Evolutionary conservation across 1,139 yeast genomes (phyloP).

Genomic region (Arxiozyma slooffiae): DNA sequence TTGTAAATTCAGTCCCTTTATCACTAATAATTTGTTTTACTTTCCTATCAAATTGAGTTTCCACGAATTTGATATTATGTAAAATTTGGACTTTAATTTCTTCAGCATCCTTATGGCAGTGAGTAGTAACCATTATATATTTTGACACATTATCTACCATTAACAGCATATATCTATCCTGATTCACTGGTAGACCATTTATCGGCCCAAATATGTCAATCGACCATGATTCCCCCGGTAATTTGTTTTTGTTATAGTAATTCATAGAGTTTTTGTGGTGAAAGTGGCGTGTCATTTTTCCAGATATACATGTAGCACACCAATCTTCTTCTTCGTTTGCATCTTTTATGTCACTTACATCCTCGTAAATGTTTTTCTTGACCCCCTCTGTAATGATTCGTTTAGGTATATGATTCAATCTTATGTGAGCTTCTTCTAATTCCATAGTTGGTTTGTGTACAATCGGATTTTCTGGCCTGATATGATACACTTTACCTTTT

Average conservation of each 20-base stretch:
- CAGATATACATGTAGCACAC: slow-evolving; percentile 3
- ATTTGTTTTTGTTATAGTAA: slow-evolving; percentile 1
- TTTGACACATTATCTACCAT: slow-evolving; percentile 7
- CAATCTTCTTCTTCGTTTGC: neutral
- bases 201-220: slow-evolving; percentile 5
- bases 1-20: slow-evolving; percentile 5
- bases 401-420: too few species aligned
- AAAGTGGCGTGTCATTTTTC: slow-evolving; percentile 1
- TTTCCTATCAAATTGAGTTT: slow-evolving; percentile 3
- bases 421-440: too few species aligned
- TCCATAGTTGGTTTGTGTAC: too few species aligned
- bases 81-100: slow-evolving; percentile 1
- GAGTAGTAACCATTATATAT: slow-evolving; percentile 1
- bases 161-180: slow-evolving; percentile 3
- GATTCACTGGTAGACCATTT: neutral
- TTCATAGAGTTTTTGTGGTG: slow-evolving; percentile 6
- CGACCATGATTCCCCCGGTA: slow-evolving; percentile 6
- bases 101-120: neutral
- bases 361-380: neutral
- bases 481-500: too few species aligned
- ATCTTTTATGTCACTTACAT: neutral
- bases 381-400: too few species aligned
- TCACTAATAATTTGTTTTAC: slow-evolving; percentile 3
- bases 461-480: too few species aligned
- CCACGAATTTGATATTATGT: neutral